Conservation (phyloP, 129 eudicot genomes). For the Helichrysum umbraculigerum region DNA sequence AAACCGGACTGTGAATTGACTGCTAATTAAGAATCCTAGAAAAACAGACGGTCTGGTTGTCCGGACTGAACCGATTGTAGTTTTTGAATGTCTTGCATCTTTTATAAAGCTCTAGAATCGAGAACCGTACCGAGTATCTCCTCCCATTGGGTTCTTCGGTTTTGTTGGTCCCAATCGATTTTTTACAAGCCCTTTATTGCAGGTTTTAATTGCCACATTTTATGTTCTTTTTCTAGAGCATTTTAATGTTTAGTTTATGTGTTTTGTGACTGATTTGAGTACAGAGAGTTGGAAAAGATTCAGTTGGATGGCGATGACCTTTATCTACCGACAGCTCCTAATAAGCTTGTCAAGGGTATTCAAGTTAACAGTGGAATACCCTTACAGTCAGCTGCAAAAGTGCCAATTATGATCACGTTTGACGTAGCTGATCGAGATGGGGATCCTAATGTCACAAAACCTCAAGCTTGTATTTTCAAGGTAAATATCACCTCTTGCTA, state of each 20-base stretch:
- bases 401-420: constrained; percentile 99
- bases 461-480: constrained; percentile 99
- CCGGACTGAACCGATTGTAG: background rate
- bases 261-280: constrained; percentile 14
- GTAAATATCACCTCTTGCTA: constrained; percentile 33
- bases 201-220: background rate
- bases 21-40: background rate
- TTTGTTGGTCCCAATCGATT: background rate
- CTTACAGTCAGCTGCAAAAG: constrained; percentile 99
- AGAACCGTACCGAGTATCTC: background rate
- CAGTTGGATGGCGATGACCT: constrained; percentile 86
- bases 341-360: constrained; percentile 90
- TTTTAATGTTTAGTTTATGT: background rate
- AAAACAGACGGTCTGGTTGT: background rate
- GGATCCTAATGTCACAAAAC: constrained; percentile 63
- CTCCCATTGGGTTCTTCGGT: background rate
- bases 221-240: background rate
- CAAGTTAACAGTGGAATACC: constrained; percentile 97
- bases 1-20: background rate
- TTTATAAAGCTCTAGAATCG: background rate
- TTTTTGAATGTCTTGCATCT: background rate
- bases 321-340: constrained; percentile 92
- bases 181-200: background rate
- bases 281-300: constrained; percentile 88
- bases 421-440: constrained; percentile 88